Base-by-base conservation (phyloP, 305 asterid genomes). In the Fraxinus albicans region DNA sequence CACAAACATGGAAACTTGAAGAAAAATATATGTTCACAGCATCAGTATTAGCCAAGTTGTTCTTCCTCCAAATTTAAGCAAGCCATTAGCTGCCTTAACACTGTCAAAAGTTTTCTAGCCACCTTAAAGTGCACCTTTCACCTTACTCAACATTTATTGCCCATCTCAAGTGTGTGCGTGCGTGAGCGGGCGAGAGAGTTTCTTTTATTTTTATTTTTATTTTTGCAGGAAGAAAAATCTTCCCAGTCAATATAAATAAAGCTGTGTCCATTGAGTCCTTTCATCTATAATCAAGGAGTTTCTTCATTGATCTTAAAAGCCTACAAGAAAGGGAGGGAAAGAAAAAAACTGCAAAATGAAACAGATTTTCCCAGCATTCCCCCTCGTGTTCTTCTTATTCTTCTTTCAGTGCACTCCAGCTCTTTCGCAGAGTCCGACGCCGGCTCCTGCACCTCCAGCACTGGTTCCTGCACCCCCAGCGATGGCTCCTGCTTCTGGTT, bases 61-160 rank as follows among this genome's bases (percentile, higher is more conserved):
- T 77, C 27, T 83, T 69, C 81, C 95, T 86, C 87, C 83, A 77
- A 85, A 81, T 65, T 81, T 77, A 91, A 91, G 95, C 92, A 87
- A 93, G 76, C 65, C 85, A 80, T 78, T 65, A 84, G 88, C 82
- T 83, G 85, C 86, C 76, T 78, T 73, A 81, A 85, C 89, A 84
- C 82, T 87, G 80, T 86, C 90, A 40, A 84, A 79, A 60, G 35
- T 31, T 69, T 27, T 69, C 35, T 69, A 27, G 36, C 42, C 76
- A 70, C 42, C 40, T 70, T 70, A 33, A 70, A 70, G 9, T 70
- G 76, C 76, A 29, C 76, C 23, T 34, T 42, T 29, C 44, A 80
- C 89, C 85, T 75, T 77, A 86, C 87, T 36, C 42, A 7, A 82
- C 77, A 76, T 86, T 67, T 35, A 65, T 40, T 77, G 34, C 47